These are phyloP conservation scores for Dothiorella sarmentorum DNA, from an alignment of 2,329 filamentous ascomycete species.

Conservation along the genomic window DNA sequence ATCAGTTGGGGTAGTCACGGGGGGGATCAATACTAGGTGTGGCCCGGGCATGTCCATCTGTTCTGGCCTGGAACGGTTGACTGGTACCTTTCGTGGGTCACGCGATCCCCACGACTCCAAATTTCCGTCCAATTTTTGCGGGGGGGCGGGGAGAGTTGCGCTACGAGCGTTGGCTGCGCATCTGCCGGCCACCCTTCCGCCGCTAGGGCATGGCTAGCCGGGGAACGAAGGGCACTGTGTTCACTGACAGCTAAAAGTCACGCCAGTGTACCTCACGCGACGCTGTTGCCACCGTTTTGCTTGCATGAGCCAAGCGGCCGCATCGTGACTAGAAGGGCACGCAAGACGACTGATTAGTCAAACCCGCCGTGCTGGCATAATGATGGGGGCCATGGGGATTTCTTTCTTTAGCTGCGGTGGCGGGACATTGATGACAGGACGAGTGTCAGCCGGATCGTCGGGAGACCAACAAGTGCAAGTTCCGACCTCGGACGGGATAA, in stretches of 20 bases:
- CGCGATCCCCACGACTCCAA: not conserved
- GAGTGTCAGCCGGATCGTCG: not conserved
- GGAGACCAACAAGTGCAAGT: not conserved
- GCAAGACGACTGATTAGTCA: too few relatives aligned
- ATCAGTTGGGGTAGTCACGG: too few relatives aligned
- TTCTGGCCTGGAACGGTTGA: too few relatives aligned
- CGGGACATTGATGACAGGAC: not conserved
- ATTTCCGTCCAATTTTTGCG: too few relatives aligned
- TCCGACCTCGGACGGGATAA: not conserved
- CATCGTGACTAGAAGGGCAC: too few relatives aligned
- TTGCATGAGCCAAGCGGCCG: not conserved
- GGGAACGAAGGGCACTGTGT: not conserved
- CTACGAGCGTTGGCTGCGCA: not conserved
- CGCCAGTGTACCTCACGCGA: conserved; percentile 1
- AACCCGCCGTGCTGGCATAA: not conserved
- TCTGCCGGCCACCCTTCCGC: not conserved
- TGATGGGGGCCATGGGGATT: not conserved
- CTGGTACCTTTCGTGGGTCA: too few relatives aligned
- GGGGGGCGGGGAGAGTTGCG: not conserved
- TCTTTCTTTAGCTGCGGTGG: too few relatives aligned
- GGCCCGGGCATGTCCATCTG: too few relatives aligned
- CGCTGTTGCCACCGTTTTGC: not conserved
- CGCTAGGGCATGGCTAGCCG: not conserved
- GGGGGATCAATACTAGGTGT: too few relatives aligned
- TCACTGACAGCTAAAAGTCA: too few relatives aligned